A percentile compares a stretch with the other conserved stretches of the same genome.
phyloP scores from a whole-genome alignment of 768 basidiomycete species.

The Hypholoma fasciculare region DNA sequence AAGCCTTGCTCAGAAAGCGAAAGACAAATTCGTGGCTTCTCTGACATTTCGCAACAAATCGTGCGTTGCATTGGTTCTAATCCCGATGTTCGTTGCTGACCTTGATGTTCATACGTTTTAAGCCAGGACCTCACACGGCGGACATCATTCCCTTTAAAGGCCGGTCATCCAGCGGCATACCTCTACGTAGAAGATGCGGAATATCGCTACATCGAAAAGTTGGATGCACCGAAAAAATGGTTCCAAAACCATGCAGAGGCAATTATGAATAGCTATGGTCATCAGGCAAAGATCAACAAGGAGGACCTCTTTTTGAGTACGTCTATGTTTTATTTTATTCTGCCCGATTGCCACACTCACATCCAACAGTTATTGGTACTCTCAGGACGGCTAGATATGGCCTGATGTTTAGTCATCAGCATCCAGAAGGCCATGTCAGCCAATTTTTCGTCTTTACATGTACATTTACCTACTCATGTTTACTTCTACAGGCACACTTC shows the following conservation, averaged over 20 bases:
- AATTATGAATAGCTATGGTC: constrained; percentile 17
- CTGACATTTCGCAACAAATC: not conserved
- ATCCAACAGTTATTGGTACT: constrained; percentile 16
- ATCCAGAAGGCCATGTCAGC: constrained; percentile 21
- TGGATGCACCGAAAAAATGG: constrained; percentile 19
- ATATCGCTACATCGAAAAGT: constrained; percentile 18
- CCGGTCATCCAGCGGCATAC: constrained; percentile 16
- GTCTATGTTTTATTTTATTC: not conserved
- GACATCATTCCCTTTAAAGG: constrained; percentile 6
- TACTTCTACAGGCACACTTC: constrained; percentile 16
- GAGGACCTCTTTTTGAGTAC: constrained; percentile 22
- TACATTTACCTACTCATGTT: not conserved
- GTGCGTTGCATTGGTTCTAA: not conserved
- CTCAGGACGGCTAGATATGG: constrained; percentile 20
- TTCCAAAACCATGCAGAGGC: constrained; percentile 19
- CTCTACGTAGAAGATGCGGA: constrained; percentile 18
- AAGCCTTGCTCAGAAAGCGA: not conserved
- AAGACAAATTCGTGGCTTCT: not conserved
- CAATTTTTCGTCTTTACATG: not conserved
- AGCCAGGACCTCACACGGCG: constrained; percentile 17
- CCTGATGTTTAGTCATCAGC: constrained; percentile 21
- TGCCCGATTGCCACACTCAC: not conserved
- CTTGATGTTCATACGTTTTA: not conserved
- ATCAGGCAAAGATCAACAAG: constrained; percentile 16
- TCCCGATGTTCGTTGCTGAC: not conserved